These are phyloP conservation scores for Neonectria punicea DNA, from an alignment of 2,329 filamentous ascomycete genomes.

Conservation along the genomic window DNA sequence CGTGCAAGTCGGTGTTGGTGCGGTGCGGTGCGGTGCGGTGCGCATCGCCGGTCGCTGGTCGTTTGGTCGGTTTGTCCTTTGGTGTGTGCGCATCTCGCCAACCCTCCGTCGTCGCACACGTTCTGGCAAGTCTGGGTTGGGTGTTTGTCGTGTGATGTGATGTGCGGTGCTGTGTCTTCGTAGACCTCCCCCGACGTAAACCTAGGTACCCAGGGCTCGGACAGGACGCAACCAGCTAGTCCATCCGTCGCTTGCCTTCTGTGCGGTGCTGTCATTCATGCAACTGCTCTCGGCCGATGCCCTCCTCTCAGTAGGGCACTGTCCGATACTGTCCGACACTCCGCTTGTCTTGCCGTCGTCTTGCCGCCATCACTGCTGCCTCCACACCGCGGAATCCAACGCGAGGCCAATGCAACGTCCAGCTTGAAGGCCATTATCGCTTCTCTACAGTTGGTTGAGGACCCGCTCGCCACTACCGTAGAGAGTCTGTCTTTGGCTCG, in stretches of 20 bases:
- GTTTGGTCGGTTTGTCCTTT: not conserved
- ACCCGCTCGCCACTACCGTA: not conserved
- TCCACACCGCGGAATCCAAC: not conserved
- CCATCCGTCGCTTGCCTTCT: not conserved
- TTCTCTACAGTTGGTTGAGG: not conserved
- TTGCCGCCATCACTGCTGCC: not conserved
- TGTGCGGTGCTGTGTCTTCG: not conserved
- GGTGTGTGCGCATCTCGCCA: not conserved
- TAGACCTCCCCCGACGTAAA: conserved; percentile 4
- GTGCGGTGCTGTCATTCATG: conserved; percentile 24
- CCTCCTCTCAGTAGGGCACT: not conserved
- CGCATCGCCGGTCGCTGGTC: not conserved
- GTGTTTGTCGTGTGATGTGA: not conserved
- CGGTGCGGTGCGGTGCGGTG: not conserved
- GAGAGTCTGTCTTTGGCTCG: not conserved
- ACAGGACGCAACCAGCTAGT: conserved; percentile 27
- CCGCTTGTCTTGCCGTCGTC: too few species aligned
- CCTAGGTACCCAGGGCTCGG: not conserved
- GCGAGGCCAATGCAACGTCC: not conserved
- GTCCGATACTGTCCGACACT: too few species aligned
- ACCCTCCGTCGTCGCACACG: not conserved
- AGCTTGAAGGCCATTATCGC: not conserved
- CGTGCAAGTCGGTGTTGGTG: not conserved
- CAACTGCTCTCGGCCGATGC: conserved; percentile 11
- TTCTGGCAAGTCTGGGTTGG: not conserved